Evolutionary conservation across 352 stramenopile species (phyloP).

Genomic region (Globisporangium barbulae): DNA sequence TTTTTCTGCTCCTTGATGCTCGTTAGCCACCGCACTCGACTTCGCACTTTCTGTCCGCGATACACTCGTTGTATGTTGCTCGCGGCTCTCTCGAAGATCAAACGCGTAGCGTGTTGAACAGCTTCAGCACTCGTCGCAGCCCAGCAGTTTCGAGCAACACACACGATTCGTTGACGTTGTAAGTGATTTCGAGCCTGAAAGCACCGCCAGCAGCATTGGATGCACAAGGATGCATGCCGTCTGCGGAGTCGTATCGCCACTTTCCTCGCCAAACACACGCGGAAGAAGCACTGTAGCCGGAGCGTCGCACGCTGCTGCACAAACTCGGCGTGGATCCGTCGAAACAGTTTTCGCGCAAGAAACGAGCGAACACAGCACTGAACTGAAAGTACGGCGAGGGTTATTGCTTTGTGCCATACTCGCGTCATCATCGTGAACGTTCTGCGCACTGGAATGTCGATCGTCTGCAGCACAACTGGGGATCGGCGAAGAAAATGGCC

Average conservation of each 20-base stretch:
- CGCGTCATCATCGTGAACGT: constrained; percentile 20
- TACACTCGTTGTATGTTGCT: constrained; percentile 41
- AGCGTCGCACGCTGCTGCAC: constrained; percentile 21
- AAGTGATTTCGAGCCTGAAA: constrained; percentile 23
- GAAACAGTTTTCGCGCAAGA: constrained; percentile 25
- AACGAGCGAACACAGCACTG: constrained; percentile 36
- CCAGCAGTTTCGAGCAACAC: constrained; percentile 20
- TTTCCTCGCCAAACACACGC: constrained; percentile 33
- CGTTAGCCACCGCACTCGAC: constrained; percentile 30
- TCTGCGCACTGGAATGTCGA: constrained; percentile 38
- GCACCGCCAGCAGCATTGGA: constrained; percentile 56
- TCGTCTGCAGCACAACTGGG: constrained; percentile 27
- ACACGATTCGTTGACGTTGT: constrained; percentile 17
- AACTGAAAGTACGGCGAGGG: constrained; percentile 24
- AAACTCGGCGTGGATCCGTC: constrained; percentile 19
- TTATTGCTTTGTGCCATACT: constrained; percentile 26
- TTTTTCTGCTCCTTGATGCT: constrained; percentile 30
- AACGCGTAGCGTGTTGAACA: constrained; percentile 16
- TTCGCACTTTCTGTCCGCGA: constrained; percentile 34
- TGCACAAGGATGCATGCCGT: constrained; percentile 24
- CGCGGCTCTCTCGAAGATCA: constrained; percentile 27
- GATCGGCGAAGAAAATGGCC: constrained; percentile 39
- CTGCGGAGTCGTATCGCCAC: constrained; percentile 23
- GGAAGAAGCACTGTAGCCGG: constrained; percentile 44
- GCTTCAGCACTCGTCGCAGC: constrained; percentile 16